Evolutionary conservation across 1,139 yeast species (phyloP), one percentile per base, ranked within the genome.

Genomic region (Scheffersomyces segobiensis): DNA sequence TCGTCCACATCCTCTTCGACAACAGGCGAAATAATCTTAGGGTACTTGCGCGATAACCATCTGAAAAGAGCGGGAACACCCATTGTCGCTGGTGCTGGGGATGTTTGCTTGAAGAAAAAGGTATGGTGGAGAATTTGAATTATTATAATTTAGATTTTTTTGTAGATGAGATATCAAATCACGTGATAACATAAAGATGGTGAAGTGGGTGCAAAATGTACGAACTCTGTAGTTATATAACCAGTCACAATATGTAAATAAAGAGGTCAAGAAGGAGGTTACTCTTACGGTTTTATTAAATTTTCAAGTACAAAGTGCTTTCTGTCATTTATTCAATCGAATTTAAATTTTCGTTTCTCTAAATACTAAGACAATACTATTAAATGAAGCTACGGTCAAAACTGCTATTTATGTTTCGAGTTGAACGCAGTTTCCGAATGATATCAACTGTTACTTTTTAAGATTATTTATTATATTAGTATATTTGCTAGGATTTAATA

Each of bases 1-100:
- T 84, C 83, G 61, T 87, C 87, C 14, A 85, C 82, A 20, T 86
- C 89, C 54, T 89, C 97, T 69, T 93, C 98, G 3, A 91, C 69
- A 14, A 92, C 98, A 0, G 97, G 96, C 0, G 96, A 86, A 57
- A 96, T 92, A 71, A 92, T 93, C 77, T 93, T 93, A 17, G 99
- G 98, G 70, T 93, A 96, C 73, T 93, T 93, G 62, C 87, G 77
- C 1, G 98, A 93, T 56, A 96, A 80, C 98, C 99, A 96, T 78
- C 99, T 85, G 76, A 93, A 96, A 69, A 96, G 88, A 52, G 99
- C 97, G 65, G 99, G 99, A 65, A 95, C 99, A 79, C 99, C 84
- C 84, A 81, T 80, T 56, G 53, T 62, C 24, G 19, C 50, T 48
- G 24, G 17, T 14, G 24, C 50, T 48, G 50, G 26, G 6, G 50